Evolutionary conservation across 257 asterid genomes (phyloP), one percentile per base, ranked within the genome.

Genomic region (Galeopsis tetrahit): DNA sequence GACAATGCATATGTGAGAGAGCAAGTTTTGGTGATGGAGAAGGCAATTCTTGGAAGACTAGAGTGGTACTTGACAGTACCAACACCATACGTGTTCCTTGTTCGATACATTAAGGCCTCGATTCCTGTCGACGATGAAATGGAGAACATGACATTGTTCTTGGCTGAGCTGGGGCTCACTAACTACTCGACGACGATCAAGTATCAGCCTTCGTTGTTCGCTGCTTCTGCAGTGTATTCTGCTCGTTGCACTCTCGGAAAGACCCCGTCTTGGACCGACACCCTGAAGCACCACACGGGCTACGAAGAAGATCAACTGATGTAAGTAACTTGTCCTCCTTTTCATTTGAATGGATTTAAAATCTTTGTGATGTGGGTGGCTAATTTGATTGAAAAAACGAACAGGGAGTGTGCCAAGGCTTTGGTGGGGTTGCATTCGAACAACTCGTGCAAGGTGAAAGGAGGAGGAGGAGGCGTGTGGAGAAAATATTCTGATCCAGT

Each of bases 171-270:
- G 28, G 98, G 97, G 2, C 43, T 90, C 77, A 78, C 78, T 66
- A 83, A 80, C 86, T 93, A 93, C 81, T 61, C 86, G 5, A 75
- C 81, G 8, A 43, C 63, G 56, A 80, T 83, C 21, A 68, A 17
- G 9, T 74, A 77, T 76, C 56, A 85, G 74, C 92, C 95, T 6
- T 93, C 98, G 11, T 68, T 68, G 82, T 64, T 93, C 5, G 87
- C 96, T 15, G 97, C 98, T 34, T 70, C 96, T 49, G 86, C 97
- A 0, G 96, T 90, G n/a, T 93, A 93, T 63, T 90, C 87, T 11
- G 97, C 97, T 2, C 89, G 97, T 10, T 80, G 85, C 85, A 87
- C 93, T 2, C 89, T 93, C 33, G 65, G 74, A 32, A 81, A 72
- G 88, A 70, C 49, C 10, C 90, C 95, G 3, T n/a, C 42, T 0